Evolutionary conservation across 495 filamentous ascomycete species (phyloP).

Genomic region (Glarea lozoyensis): DNA sequence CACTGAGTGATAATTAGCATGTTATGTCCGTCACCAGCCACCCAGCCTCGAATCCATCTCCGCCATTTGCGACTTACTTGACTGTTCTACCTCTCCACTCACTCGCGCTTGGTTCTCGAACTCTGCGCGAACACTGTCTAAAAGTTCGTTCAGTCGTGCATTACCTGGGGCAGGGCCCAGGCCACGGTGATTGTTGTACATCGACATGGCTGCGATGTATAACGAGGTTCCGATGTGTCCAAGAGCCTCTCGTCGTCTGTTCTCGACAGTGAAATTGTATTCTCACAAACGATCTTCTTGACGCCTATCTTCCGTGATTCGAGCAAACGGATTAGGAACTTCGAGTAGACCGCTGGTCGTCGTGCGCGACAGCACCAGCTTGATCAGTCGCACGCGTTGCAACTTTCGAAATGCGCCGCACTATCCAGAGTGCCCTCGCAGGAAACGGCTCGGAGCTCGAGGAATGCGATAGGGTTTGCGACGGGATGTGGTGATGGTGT

Average conservation of each 20-base stretch:
- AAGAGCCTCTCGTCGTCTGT: background rate
- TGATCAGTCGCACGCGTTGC: too few species aligned
- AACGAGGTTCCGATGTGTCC: background rate
- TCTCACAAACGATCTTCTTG: background rate
- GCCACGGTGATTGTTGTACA: slow-evolving; percentile 88
- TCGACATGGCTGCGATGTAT: slow-evolving; percentile 40
- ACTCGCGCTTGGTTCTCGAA: slow-evolving; percentile 75
- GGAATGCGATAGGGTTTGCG: background rate
- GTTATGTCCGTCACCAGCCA: background rate
- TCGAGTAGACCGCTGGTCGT: background rate
- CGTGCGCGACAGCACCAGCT: background rate
- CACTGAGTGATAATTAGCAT: slow-evolving; percentile 43
- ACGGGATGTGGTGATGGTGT: background rate
- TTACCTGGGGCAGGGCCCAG: slow-evolving; percentile 56
- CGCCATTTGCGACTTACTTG: slow-evolving; percentile 53
- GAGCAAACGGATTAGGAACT: background rate
- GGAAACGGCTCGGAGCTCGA: background rate
- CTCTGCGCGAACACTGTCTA: slow-evolving; percentile 83
- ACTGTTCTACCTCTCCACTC: slow-evolving; percentile 76
- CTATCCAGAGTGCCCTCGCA: too few species aligned
- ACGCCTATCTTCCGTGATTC: background rate
- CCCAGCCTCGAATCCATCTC: too few species aligned
- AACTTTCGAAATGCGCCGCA: too few species aligned
- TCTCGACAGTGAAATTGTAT: background rate
- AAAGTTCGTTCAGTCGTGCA: slow-evolving; percentile 76